Base-by-base conservation (phyloP, 192 early-diverging fungal species). In the Dissophora ornata region DNA sequence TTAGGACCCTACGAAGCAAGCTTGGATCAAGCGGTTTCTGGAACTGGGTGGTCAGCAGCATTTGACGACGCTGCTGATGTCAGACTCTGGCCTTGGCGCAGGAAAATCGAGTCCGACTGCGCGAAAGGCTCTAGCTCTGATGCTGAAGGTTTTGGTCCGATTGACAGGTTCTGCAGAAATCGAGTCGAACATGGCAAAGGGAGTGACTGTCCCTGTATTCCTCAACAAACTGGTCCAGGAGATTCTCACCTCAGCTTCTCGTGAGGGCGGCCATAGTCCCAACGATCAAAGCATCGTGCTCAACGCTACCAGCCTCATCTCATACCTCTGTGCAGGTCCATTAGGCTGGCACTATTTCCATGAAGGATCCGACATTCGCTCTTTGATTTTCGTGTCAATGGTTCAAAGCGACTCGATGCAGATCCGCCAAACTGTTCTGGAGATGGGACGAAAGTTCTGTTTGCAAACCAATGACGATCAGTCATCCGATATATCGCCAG, bases 1-100 rank as follows among this genome's bases (percentile, higher is more conserved):
- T 10, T 58, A 77, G 80, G 69, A 65, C 45, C 33, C 29, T 7
- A 9, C 42, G 54, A 32, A 69, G 29, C 52, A 59, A 41, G 45
- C 24, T 15, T 84, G 82, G 82, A 66, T 70, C 48, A 65, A 55
- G 46, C 48, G 46, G 1, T 84, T 84, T 49, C 32, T 79, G 6
- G 56, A 71, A 34, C 71, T 79, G 28, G 80, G 80, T 12, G 82
- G 82, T n/a, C 58, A 78, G 12, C 60, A 79, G 18, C 53, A 67
- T 53, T 58, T 84, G 45, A 67, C 59, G 2, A 34, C 59, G 7
- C 24, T 83, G 26, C 32, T 83, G 2, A 79, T 81, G 42, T 62
- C 79, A 0, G 69, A 80, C 2, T 80, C 69, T 2, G 63, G 68
- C 6, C 44, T 80, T 2, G 68, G 67, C 8, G 54, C 62, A 8